phyloP scores from a whole-genome alignment of 2,329 filamentous ascomycete genomes.

The Beauveria asiatica region DNA sequence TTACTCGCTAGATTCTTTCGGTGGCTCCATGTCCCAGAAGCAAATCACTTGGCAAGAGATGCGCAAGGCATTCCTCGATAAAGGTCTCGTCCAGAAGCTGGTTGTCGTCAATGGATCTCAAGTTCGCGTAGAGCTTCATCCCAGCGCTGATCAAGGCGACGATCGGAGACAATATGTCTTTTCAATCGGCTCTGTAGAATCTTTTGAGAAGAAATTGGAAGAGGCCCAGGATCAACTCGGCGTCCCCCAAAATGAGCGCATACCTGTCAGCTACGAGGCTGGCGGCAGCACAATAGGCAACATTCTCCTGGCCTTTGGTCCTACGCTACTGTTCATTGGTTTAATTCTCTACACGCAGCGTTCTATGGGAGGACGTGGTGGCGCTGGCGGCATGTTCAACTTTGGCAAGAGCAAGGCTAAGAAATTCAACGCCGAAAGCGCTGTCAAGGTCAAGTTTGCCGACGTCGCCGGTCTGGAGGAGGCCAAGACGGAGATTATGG shows the following conservation, averaged over 20 bases:
- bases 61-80: slow-evolving; percentile 85
- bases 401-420: slow-evolving; percentile 95
- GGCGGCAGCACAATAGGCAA: slow-evolving; percentile 70
- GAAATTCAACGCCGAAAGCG: slow-evolving; percentile 94
- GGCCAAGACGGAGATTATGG: slow-evolving; percentile 97
- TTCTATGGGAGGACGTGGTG: slow-evolving; percentile 59
- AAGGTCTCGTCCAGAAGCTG: slow-evolving; percentile 89
- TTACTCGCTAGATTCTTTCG: slow-evolving; percentile 33
- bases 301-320: slow-evolving; percentile 69
- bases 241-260: slow-evolving; percentile 80
- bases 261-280: slow-evolving; percentile 79
- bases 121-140: slow-evolving; percentile 74
- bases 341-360: slow-evolving; percentile 72
- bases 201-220: slow-evolving; percentile 83
- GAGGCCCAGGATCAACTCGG: slow-evolving; percentile 79
- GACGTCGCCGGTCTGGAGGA: slow-evolving; percentile 98
- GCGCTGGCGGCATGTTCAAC: slow-evolving; percentile 75
- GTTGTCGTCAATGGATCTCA: slow-evolving; percentile 63
- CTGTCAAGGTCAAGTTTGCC: slow-evolving; percentile 92
- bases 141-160: slow-evolving; percentile 57
- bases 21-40: slow-evolving; percentile 36
- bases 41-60: slow-evolving; percentile 99
- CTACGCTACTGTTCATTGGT: slow-evolving; percentile 78
- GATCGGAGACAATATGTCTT: slow-evolving; percentile 63
- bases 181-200: slow-evolving; percentile 88